Base-by-base conservation (phyloP, 768 basidiomycete species). In the Podaxis sp. region DNA sequence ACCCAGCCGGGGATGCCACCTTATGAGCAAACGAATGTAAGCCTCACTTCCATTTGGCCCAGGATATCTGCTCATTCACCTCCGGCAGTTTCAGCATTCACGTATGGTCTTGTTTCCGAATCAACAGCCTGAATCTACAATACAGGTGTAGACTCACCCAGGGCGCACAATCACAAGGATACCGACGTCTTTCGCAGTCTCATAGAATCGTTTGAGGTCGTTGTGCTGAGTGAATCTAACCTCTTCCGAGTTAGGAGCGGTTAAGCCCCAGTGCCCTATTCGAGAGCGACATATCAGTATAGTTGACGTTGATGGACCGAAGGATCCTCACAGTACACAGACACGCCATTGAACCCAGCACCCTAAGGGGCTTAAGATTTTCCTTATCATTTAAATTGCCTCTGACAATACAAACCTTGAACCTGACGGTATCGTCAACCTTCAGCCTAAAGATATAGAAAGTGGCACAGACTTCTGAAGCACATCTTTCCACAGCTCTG, bases 11-110 rank as follows among this genome's bases (percentile, higher is more conserved):
- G 83, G 33, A 84, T 77, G 2, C 82, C 79, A 22, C 76, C 76
- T 73, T 1, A 39, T 15, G 6, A 54, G 7, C 5, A 57, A 52
- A 12, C 58, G 17, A 12, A 24, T 39, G 19, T 56, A 44, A 55
- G 54, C 15, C n/a, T 0, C 9, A 9, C 13, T 2, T 55, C 24
- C 2, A 22, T 36, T n/a, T 55, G 19, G n/a, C 15, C 7, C 0
- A 57, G 2, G 39, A 44, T 13, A 3, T 59, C 12, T 17, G 28
- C 17, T 13, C 19, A 17, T 54, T 79, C 78, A 65, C 87, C 88
- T 5, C 84, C 88, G 30, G 86, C 86, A 5, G 84, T 86, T 67
- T 89, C 87, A 3, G 86, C 87, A 57, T 88, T 88, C 69, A 87
- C 84, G 67, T 87, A 78, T 1, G 76, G 76, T 4, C 75, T 76